Evolutionary conservation across 2,329 filamentous ascomycete genomes (phyloP).

Genomic region (Chrysoporthe puriensis): DNA sequence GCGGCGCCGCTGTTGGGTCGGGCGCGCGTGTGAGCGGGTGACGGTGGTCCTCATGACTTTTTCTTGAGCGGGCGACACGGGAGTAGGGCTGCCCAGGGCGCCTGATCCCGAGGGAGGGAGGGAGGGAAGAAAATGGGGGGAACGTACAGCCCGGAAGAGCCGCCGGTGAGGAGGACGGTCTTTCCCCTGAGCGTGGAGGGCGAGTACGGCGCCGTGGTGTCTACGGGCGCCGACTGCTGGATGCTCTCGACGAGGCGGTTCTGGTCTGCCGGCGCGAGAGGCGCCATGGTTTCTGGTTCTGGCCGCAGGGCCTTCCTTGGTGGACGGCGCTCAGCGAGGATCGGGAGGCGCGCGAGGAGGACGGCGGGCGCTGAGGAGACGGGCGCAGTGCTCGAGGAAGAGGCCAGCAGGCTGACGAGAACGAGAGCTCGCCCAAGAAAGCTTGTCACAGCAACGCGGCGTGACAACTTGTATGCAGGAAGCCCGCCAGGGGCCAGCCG

Average conservation of each 20-base stretch:
- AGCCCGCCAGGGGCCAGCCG: background rate
- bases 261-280: conserved; percentile 33
- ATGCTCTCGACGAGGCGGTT: conserved; percentile 24
- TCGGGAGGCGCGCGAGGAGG: background rate
- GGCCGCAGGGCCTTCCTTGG: background rate
- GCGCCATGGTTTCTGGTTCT: conserved; percentile 32
- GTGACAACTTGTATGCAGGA: background rate
- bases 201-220: conserved; percentile 49
- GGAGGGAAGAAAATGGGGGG: background rate
- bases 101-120: background rate
- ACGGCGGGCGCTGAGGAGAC: background rate
- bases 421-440: no score
- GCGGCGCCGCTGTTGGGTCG: conserved; percentile 46
- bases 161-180: conserved; percentile 66
- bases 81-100: no score
- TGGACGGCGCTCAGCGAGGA: no score
- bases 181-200: conserved; percentile 52
- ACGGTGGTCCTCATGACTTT: background rate
- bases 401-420: no score
- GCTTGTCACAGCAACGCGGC: no score
- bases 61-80: background rate
- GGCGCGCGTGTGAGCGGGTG: background rate
- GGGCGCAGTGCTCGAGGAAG: background rate
- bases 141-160: conserved; percentile 57
- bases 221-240: conserved; percentile 48